phyloP scores from a whole-genome alignment of 2,329 filamentous ascomycete genomes.

The Penicillium corylophilum region DNA sequence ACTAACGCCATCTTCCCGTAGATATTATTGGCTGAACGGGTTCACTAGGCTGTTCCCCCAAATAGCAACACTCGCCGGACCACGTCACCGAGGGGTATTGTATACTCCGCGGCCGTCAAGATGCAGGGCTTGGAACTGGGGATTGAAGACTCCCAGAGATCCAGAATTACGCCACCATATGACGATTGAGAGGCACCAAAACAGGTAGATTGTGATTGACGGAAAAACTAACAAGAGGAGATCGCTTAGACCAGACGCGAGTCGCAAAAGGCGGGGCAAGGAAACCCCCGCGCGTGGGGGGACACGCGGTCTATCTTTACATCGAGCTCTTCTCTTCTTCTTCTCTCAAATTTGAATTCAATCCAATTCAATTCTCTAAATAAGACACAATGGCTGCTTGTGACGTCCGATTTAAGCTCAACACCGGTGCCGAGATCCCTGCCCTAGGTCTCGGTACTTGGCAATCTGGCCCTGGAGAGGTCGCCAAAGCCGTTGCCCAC shows the following conservation, averaged over 20 bases:
- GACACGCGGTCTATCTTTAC: conserved; percentile 1
- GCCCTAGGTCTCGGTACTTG: conserved; percentile 66
- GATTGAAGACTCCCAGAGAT: no score
- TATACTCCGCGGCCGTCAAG: no score
- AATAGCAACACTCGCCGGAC: no score
- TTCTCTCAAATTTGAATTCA: background rate
- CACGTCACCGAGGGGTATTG: no score
- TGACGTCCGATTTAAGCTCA: conserved; percentile 59
- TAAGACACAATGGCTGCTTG: conserved; percentile 50
- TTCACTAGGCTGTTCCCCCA: no score
- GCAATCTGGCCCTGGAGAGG: conserved; percentile 61
- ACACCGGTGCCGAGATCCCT: conserved; percentile 63
- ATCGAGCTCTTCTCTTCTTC: conserved; percentile 3
- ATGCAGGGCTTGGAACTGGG: no score
- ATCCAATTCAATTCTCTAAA: background rate
- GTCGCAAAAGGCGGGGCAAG: conserved; percentile 4
- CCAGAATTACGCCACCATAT: no score
- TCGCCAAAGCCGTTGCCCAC: conserved; percentile 57
- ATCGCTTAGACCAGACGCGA: background rate
- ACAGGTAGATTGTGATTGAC: conserved; percentile 17
- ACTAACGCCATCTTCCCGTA: no score
- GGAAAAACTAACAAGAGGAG: conserved; percentile 10
- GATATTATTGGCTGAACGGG: no score
- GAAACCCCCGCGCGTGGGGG: conserved; percentile 11
- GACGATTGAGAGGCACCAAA: no score